A percentile compares a stretch with the other conserved stretches of the same genome.
Conservation (phyloP, 805 yeast species). For the Candida boleticola region DNA sequence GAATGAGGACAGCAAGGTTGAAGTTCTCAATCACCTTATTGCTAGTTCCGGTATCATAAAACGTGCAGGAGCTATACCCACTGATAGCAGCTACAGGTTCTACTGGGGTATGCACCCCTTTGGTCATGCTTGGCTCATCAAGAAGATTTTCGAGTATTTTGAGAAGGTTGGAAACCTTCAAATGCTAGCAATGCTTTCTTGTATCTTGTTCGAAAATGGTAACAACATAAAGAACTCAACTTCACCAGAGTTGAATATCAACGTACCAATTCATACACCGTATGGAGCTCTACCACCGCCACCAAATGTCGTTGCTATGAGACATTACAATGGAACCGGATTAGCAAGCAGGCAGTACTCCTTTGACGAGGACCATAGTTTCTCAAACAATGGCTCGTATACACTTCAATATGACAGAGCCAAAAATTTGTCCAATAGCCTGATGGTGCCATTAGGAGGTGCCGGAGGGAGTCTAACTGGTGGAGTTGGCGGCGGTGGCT, state of each 20-base stretch:
- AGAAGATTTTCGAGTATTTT: constrained; percentile 60
- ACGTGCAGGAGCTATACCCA: constrained; percentile 7
- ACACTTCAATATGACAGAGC: background rate
- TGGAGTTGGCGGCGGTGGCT: background rate
- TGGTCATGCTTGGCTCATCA: constrained; percentile 66
- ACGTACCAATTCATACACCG: constrained; percentile 49
- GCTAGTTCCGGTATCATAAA: constrained; percentile 9
- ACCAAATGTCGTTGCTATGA: constrained; percentile 19
- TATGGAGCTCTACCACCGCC: constrained; percentile 35
- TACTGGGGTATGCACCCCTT: constrained; percentile 83
- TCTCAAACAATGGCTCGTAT: background rate
- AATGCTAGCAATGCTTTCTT: constrained; percentile 86
- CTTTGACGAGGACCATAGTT: constrained; percentile 1
- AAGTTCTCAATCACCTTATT: constrained; percentile 8
- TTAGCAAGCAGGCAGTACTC: background rate
- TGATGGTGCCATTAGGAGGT: background rate
- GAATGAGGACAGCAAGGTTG: constrained; percentile 2
- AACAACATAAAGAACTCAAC: constrained; percentile 16
- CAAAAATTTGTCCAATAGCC: background rate
- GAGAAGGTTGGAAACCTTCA: constrained; percentile 69
- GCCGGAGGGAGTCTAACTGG: background rate
- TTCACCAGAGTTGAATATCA: constrained; percentile 18
- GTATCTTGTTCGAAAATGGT: constrained; percentile 56
- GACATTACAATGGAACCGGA: constrained; percentile 6
- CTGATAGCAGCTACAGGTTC: constrained; percentile 28